Conservation (phyloP, 768 basidiomycete species). For the Mycena amicta region DNA sequence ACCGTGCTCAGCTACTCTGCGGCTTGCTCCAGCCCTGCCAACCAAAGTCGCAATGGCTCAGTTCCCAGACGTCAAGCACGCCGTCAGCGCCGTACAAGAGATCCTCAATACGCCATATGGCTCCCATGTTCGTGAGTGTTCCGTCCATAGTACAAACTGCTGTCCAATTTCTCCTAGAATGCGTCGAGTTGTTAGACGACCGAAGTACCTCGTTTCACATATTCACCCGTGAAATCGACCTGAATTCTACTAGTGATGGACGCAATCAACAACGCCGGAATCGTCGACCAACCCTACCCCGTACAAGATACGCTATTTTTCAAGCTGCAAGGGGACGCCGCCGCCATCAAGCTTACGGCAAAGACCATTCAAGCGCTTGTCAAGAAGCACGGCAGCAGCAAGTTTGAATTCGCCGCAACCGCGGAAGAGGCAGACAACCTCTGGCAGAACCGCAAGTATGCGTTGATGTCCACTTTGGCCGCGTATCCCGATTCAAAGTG, state of each 20-base stretch:
- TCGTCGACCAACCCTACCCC: conserved; percentile 63
- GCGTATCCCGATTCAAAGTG: conserved; percentile 63
- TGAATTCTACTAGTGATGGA: conserved; percentile 80
- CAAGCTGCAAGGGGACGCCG: conserved; percentile 82
- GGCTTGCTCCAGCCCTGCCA: conserved; percentile 78
- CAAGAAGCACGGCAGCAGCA: conserved; percentile 64
- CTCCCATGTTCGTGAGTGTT: conserved; percentile 67
- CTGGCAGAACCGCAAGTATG: conserved; percentile 88
- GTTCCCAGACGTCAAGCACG: conserved; percentile 77
- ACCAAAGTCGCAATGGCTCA: conserved; percentile 88
- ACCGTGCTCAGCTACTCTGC: conserved; percentile 63
- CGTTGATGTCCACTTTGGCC: conserved; percentile 70
- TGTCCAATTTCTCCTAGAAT: conserved; percentile 52
- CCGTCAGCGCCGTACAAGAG: conserved; percentile 81
- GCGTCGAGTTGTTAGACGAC: conserved; percentile 85
- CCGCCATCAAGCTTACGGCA: conserved; percentile 59
- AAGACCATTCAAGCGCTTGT: conserved; percentile 62
- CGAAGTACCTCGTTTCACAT: too few relatives aligned
- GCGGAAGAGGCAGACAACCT: conserved; percentile 76
- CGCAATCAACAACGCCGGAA: conserved; percentile 70
- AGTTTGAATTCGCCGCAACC: conserved; percentile 73
- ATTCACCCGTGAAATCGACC: too few relatives aligned
- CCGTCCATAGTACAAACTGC: background rate
- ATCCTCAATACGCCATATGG: conserved; percentile 72
- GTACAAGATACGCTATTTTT: conserved; percentile 85